Percentiles rank a stretch among this genome's conserved stretches.
Conservation (phyloP, 306 rosid species). For the Senna tora region DNA sequence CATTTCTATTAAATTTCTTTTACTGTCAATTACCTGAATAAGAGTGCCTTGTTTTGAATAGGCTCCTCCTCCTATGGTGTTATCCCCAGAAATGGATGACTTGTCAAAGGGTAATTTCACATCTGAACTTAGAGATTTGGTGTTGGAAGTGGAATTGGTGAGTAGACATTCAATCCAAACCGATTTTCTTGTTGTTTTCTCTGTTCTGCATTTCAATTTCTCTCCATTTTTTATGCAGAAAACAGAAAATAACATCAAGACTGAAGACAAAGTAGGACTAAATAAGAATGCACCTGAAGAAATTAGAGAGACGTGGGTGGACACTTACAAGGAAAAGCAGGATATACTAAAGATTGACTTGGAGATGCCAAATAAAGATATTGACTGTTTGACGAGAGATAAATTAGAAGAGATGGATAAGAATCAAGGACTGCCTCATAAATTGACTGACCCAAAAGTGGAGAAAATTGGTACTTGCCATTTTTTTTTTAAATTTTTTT, state of each 20-base stretch:
- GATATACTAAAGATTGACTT: conserved; percentile 44
- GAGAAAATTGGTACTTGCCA: conserved; percentile 51
- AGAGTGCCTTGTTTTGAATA: conserved; percentile 36
- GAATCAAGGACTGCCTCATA: conserved; percentile 38
- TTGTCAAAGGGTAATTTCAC: conserved; percentile 40
- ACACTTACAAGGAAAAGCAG: conserved; percentile 37
- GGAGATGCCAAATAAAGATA: conserved; percentile 45
- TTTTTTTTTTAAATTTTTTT: conserved; percentile 14
- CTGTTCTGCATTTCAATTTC: conserved; percentile 18
- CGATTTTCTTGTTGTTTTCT: background rate
- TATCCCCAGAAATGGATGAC: conserved; percentile 44
- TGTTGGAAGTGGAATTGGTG: conserved; percentile 45
- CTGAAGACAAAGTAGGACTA: conserved; percentile 44
- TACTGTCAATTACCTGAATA: conserved; percentile 41
- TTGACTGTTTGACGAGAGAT: conserved; percentile 21
- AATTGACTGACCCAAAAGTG: conserved; percentile 38
- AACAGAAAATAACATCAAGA: conserved; percentile 38
- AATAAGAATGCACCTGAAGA: conserved; percentile 38
- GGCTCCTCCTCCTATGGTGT: conserved; percentile 67
- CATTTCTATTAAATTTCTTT: conserved; percentile 37
- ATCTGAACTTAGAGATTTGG: conserved; percentile 41
- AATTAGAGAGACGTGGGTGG: conserved; percentile 42
- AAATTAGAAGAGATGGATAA: conserved; percentile 41
- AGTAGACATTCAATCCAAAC: conserved; percentile 27
- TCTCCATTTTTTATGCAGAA: conserved; percentile 40